phyloP scores from a whole-genome alignment of 345 rosid species.

The Balakata baccata region DNA sequence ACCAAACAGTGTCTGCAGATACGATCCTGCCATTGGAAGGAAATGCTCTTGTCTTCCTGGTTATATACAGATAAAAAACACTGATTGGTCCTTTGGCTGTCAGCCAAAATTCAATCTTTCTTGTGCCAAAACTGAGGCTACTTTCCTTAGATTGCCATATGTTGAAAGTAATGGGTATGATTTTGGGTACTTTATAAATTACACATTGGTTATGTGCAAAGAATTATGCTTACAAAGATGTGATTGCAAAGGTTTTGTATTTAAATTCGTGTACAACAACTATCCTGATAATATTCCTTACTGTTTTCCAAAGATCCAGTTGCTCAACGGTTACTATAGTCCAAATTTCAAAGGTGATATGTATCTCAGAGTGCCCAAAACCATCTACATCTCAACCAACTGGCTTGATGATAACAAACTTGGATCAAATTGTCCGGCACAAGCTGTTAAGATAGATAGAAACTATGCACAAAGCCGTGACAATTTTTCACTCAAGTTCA shows the following conservation, averaged over 20 bases:
- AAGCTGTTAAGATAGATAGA: background rate
- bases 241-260: constrained; percentile 12
- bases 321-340: background rate
- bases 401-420: background rate
- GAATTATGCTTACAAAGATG: background rate
- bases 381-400: background rate
- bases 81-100: constrained; percentile 38
- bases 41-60: constrained; percentile 37
- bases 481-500: constrained; percentile 16
- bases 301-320: constrained; percentile 1
- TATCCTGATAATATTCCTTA: background rate
- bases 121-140: background rate
- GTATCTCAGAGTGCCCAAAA: constrained; percentile 7
- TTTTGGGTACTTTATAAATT: background rate
- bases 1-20: constrained; percentile 29
- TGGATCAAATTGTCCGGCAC: background rate
- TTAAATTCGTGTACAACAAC: background rate
- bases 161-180: constrained; percentile 12
- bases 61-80: constrained; percentile 9
- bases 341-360: background rate
- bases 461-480: background rate
- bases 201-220: background rate
- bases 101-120: constrained; percentile 24
- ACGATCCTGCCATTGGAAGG: constrained; percentile 18
- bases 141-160: background rate